These are phyloP conservation scores for Marsdenia floribunda DNA, from an alignment of 257 asterid species.

Conservation along the genomic window DNA sequence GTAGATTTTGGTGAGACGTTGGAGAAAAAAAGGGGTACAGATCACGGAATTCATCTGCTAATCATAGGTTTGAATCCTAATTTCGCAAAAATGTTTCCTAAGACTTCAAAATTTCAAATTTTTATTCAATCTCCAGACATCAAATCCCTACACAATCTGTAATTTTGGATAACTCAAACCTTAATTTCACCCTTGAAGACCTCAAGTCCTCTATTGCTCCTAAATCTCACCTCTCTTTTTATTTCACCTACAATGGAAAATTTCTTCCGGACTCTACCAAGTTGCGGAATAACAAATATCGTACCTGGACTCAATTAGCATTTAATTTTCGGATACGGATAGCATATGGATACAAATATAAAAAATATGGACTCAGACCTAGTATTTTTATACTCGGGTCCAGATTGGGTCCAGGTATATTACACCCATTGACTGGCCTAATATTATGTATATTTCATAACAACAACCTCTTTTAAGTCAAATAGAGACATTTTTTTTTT, in stretches of 20 bases:
- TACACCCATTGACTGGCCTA: too few relatives aligned
- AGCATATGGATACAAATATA: too few relatives aligned
- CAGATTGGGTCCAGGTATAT: too few relatives aligned
- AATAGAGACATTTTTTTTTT: too few relatives aligned
- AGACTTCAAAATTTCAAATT: slow-evolving; percentile 33
- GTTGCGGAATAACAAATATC: too few relatives aligned
- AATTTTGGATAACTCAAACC: slow-evolving; percentile 37
- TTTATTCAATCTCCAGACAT: slow-evolving; percentile 61
- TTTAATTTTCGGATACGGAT: too few relatives aligned
- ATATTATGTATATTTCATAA: too few relatives aligned
- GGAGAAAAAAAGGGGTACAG: not conserved
- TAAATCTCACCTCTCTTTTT: slow-evolving; percentile 24
- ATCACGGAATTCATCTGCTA: not conserved
- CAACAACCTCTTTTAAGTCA: too few relatives aligned
- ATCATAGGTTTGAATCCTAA: not conserved
- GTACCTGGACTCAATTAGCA: too few relatives aligned
- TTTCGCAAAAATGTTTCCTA: slow-evolving; percentile 26
- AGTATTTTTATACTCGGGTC: too few relatives aligned
- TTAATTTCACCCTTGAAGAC: slow-evolving; percentile 46
- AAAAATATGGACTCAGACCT: too few relatives aligned
- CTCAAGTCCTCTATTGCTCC: slow-evolving; percentile 49
- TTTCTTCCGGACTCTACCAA: slow-evolving; percentile 45
- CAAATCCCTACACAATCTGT: slow-evolving; percentile 51
- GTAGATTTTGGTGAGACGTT: not conserved
- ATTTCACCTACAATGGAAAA: slow-evolving; percentile 63